These are phyloP conservation scores for Cryoendolithus antarcticus DNA, from an alignment of 2,329 filamentous ascomycete genomes.

Conservation along the genomic window DNA sequence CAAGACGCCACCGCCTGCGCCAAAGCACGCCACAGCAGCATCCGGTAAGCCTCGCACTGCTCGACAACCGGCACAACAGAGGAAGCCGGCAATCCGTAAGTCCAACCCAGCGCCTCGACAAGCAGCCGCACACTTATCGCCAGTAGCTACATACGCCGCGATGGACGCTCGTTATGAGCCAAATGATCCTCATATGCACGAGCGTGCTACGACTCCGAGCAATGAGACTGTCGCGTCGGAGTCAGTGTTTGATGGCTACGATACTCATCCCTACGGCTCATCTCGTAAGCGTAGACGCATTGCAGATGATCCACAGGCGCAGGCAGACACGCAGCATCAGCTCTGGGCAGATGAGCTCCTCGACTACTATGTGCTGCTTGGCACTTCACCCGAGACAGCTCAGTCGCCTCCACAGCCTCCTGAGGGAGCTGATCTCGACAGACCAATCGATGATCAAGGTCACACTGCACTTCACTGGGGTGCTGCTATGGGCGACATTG, in stretches of 20 bases:
- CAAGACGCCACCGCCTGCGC: conserved; percentile 81
- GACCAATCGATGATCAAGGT: conserved; percentile 82
- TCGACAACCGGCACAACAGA: conserved; percentile 29
- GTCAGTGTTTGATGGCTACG: conserved; percentile 74
- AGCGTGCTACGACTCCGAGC: conserved; percentile 56
- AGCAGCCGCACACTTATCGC: conserved; percentile 3
- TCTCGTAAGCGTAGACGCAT: conserved; percentile 69
- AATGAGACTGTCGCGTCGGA: conserved; percentile 79
- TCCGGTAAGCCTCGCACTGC: conserved; percentile 68
- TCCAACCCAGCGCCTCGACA: background rate
- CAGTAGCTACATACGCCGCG: conserved; percentile 5
- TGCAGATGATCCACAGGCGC: conserved; percentile 37
- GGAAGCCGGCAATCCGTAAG: conserved; percentile 9
- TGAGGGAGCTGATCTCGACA: conserved; percentile 74
- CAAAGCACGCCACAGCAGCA: conserved; percentile 64
- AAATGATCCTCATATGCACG: conserved; percentile 16
- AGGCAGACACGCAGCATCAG: conserved; percentile 70
- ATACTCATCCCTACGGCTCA: conserved; percentile 51
- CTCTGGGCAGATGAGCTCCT: conserved; percentile 86
- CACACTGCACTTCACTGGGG: conserved; percentile 96
- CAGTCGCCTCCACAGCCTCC: conserved; percentile 62
- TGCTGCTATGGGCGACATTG: conserved; percentile 89
- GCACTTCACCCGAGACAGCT: conserved; percentile 45
- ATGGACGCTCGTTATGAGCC: conserved; percentile 10
- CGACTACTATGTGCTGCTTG: conserved; percentile 77